Base-by-base conservation (phyloP, 208 protist genomes). In the Trypanosoma rangeli region DNA sequence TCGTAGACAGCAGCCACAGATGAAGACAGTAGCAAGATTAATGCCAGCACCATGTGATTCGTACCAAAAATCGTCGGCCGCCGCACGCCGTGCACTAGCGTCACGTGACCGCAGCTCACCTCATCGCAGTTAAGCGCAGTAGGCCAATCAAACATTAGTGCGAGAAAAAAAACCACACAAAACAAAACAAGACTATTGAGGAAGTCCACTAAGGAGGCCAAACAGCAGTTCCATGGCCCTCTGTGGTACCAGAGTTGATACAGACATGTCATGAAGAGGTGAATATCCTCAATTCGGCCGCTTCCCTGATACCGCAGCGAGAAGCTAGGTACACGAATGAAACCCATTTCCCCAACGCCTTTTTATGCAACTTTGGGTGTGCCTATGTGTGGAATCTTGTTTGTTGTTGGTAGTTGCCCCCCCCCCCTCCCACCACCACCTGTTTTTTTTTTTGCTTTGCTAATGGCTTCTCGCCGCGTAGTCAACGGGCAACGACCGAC, bases 221-320 rank as follows among this genome's bases (percentile, higher is more conserved):
- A 59, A 24, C 80, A 78, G 5, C 73, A 82, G 10, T 81, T 79
- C 85, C 86, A 92, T 39, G 82, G 85, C 16, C 89, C 89, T 53
- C 89, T 90, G 70, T 85, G 73, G 49, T 85, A 83, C 87, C 89
- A 95, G 57, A 89, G 89, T 26, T 64, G 58, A 66, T 95, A 95
- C 5, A 87, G 57, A 48, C 72, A 77, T 54, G 74, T 81, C 82
- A 90, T 90, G 57, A 92, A 87, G n/a, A 83, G 64, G 33, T 80
- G 79, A n/a, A 83, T 74, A 66, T 92, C 82, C 33, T 83, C 80
- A 26, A 93, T 84, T 35, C 73, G 74, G 13, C 85, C 79, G 52
- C 70, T 85, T 10, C 77, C 81, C 20, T 80, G 65, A 56, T 87
- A 79, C 59, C 79, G 74, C 29, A 89, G 68, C 26, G 79, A 89